Conservation (phyloP, 371 early-diverging fungal genomes). For the Catenaria anguillulae region DNA sequence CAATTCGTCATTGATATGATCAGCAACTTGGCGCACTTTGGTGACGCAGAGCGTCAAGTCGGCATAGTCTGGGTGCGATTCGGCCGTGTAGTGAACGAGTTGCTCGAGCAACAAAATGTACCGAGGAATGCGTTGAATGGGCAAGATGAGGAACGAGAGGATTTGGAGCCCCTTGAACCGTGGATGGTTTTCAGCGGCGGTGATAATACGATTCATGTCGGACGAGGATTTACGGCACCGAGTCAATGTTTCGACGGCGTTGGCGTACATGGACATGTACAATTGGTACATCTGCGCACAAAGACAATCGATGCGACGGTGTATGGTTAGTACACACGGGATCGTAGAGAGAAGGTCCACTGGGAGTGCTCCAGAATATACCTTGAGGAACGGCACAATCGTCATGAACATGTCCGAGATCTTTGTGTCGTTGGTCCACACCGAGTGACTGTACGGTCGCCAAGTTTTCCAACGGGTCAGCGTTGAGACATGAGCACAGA, state of each 20-base stretch:
- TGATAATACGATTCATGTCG: not conserved
- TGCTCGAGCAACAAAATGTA: conserved; percentile 25
- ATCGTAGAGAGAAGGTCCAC: too few relatives aligned
- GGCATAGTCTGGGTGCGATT: not conserved
- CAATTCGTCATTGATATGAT: conserved; percentile 1
- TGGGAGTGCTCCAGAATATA: too few relatives aligned
- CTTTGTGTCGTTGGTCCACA: not conserved
- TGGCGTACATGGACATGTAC: conserved; percentile 59
- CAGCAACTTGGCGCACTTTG: not conserved
- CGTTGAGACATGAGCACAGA: too few relatives aligned
- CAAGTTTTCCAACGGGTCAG: too few relatives aligned
- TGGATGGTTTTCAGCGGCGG: not conserved
- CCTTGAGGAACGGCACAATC: conserved; percentile 39
- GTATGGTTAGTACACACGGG: too few relatives aligned
- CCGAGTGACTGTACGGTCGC: too few relatives aligned
- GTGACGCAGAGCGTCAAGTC: not conserved
- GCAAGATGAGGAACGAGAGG: conserved; percentile 23
- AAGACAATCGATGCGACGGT: too few relatives aligned
- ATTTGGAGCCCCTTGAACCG: conserved; percentile 2
- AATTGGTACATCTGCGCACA: too few relatives aligned
- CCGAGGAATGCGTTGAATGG: conserved; percentile 34
- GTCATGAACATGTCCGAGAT: conserved; percentile 4
- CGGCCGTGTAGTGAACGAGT: not conserved
- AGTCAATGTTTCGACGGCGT: conserved; percentile 17
- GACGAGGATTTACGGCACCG: not conserved